Evolutionary conservation across 768 basidiomycete genomes (phyloP).

Genomic region (Amanita brunnescens): DNA sequence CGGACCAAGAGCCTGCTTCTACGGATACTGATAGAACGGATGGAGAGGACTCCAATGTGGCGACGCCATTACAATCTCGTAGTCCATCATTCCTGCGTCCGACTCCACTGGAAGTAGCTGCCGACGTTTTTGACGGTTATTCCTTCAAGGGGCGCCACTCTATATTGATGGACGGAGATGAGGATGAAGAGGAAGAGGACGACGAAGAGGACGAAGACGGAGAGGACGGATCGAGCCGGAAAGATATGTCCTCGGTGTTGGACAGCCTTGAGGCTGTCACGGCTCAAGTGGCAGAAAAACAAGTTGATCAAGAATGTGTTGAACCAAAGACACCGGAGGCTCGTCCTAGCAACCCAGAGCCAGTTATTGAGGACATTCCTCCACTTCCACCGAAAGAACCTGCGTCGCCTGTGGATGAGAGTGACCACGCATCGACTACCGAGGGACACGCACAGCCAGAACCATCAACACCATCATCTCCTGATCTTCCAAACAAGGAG

Average conservation of each 20-base stretch:
- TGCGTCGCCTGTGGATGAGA: slow-evolving; percentile 1
- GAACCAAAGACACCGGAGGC: slow-evolving; percentile 79
- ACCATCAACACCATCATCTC: slow-evolving; percentile 1
- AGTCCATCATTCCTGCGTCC: slow-evolving; percentile 57
- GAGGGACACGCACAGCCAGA: background rate
- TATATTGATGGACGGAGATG: slow-evolving; percentile 66
- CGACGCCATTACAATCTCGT: slow-evolving; percentile 75
- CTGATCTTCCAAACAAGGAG: slow-evolving; percentile 19
- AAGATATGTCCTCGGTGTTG: slow-evolving; percentile 32
- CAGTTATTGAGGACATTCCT: slow-evolving; percentile 10
- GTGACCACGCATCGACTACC: background rate
- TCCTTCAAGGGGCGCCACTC: slow-evolving; percentile 87
- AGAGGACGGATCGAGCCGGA: slow-evolving; percentile 28
- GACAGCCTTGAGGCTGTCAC: slow-evolving; percentile 20
- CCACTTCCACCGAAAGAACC: slow-evolving; percentile 6
- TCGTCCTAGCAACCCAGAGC: slow-evolving; percentile 28
- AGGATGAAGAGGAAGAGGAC: slow-evolving; percentile 45
- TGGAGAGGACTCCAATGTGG: slow-evolving; percentile 57
- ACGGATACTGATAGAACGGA: slow-evolving; percentile 68
- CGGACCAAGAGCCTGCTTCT: slow-evolving; percentile 58
- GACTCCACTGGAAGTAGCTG: slow-evolving; percentile 34
- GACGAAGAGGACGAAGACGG: slow-evolving; percentile 33
- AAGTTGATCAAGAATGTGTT: slow-evolving; percentile 26
- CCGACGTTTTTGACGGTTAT: slow-evolving; percentile 90
- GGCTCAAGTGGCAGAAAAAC: slow-evolving; percentile 18